Percentiles rank a stretch among this genome's conserved stretches.
phyloP scores from a whole-genome alignment of 2,329 filamentous ascomycete genomes.

The Dothiorella sarmentorum region DNA sequence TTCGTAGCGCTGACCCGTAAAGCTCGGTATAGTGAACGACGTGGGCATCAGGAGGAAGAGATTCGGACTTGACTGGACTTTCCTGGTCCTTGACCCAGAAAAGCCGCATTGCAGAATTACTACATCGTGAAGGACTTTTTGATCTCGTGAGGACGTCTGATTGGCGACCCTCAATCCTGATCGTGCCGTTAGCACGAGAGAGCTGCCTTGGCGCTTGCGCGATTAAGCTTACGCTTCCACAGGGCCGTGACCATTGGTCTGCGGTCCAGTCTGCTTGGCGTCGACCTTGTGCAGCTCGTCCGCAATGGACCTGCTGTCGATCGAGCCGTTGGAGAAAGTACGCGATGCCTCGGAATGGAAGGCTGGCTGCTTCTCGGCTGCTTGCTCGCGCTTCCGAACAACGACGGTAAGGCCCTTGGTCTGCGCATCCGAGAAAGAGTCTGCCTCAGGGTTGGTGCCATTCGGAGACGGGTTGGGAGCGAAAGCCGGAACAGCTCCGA shows the following conservation, averaged over 20 bases:
- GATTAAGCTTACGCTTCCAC: conserved; percentile 29
- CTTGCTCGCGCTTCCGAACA: conserved; percentile 43
- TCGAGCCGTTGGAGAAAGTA: conserved; percentile 55
- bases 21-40: conserved; percentile 50
- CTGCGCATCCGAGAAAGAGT: conserved; percentile 53
- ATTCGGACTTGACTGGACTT: conserved; percentile 37
- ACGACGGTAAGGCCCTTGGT: conserved; percentile 52
- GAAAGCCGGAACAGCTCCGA: conserved; percentile 14
- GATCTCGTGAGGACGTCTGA: conserved; percentile 22
- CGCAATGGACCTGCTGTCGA: conserved; percentile 52
- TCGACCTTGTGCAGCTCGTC: conserved; percentile 45
- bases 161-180: conserved; percentile 20
- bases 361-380: conserved; percentile 34
- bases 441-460: conserved; percentile 31
- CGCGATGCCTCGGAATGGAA: conserved; percentile 43
- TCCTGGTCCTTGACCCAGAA: conserved; percentile 53
- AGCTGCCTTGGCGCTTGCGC: conserved; percentile 19
- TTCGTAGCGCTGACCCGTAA: conserved; percentile 48
- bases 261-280: conserved; percentile 35
- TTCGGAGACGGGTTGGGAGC: conserved; percentile 28
- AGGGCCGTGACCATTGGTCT: conserved; percentile 34
- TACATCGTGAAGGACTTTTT: conserved; percentile 22
- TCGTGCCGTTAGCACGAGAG: conserved; percentile 26
- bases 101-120: conserved; percentile 25
- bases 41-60: conserved; percentile 42